These are phyloP conservation scores for Pelargonium australe DNA, from an alignment of 441 rosid genomes.

Conservation along the genomic window DNA sequence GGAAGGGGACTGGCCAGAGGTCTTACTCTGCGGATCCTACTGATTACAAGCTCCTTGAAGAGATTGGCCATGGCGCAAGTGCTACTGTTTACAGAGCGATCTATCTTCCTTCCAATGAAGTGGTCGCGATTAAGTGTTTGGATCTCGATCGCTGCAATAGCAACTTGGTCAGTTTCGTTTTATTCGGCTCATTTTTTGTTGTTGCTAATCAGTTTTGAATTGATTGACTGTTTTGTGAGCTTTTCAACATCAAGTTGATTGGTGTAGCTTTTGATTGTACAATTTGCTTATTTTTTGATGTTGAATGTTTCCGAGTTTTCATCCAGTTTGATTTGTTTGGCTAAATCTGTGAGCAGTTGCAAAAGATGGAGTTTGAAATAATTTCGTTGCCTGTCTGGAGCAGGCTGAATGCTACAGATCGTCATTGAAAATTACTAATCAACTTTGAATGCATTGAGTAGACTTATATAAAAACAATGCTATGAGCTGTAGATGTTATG, in stretches of 20 bases:
- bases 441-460: background rate
- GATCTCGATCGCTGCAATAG: conserved; percentile 99
- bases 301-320: background rate
- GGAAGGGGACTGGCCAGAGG: conserved; percentile 43
- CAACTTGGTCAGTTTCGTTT: conserved; percentile 59
- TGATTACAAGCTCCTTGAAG: conserved; percentile 82
- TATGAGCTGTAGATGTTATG: background rate
- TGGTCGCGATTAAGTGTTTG: conserved; percentile 88
- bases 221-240: conserved; percentile 13
- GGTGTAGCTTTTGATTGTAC: background rate
- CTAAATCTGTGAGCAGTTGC: background rate
- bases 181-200: background rate
- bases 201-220: conserved; percentile 8
- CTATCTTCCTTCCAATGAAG: conserved; percentile 72
- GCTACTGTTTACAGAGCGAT: conserved; percentile 88
- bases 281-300: background rate
- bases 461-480: background rate
- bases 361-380: background rate
- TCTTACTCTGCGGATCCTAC: conserved; percentile 50
- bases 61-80: conserved; percentile 89
- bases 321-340: background rate
- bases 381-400: background rate
- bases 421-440: background rate
- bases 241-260: conserved; percentile 1
- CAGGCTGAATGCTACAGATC: background rate